phyloP scores from a whole-genome alignment of 495 filamentous ascomycete species.

The Penicillium manginii region DNA sequence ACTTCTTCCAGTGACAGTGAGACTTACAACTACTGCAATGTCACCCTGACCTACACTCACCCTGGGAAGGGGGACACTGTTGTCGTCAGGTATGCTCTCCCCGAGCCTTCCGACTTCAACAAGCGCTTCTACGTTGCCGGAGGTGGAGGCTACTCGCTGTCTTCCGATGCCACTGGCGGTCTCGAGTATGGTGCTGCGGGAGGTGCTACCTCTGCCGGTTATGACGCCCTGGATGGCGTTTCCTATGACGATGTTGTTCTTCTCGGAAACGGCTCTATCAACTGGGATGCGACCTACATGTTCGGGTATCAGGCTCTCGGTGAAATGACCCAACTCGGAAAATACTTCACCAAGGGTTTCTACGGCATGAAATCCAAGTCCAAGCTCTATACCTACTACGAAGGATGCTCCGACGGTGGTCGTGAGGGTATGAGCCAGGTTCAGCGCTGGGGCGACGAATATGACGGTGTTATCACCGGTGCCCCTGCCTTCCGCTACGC shows the following conservation, averaged over 20 bases:
- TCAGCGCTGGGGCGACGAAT: slow-evolving; percentile 54
- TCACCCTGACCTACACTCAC: slow-evolving; percentile 40
- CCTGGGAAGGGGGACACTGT: slow-evolving; percentile 36
- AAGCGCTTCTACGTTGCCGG: slow-evolving; percentile 44
- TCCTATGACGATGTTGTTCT: slow-evolving; percentile 42
- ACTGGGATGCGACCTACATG: slow-evolving; percentile 49
- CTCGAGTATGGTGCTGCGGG: slow-evolving; percentile 43
- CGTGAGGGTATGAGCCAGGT: slow-evolving; percentile 52
- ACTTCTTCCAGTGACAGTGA: slow-evolving; percentile 16
- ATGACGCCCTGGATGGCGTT: slow-evolving; percentile 36
- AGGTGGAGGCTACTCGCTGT: slow-evolving; percentile 34
- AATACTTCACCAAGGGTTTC: slow-evolving; percentile 37
- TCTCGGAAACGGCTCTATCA: slow-evolving; percentile 45
- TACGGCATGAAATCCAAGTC: slow-evolving; percentile 30
- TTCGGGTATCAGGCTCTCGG: slow-evolving; percentile 49
- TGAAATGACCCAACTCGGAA: slow-evolving; percentile 42
- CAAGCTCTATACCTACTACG: slow-evolving; percentile 44
- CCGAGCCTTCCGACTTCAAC: slow-evolving; percentile 37
- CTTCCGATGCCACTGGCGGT: slow-evolving; percentile 35
- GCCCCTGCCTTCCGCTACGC: slow-evolving; percentile 57
- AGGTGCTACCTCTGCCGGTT: slow-evolving; percentile 44
- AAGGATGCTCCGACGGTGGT: slow-evolving; percentile 44
- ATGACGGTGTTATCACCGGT: slow-evolving; percentile 53
- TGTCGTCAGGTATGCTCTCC: slow-evolving; percentile 39
- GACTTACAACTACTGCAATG: slow-evolving; percentile 42